These are phyloP conservation scores for Galerina marginata DNA, from an alignment of 768 basidiomycete species.

Conservation along the genomic window DNA sequence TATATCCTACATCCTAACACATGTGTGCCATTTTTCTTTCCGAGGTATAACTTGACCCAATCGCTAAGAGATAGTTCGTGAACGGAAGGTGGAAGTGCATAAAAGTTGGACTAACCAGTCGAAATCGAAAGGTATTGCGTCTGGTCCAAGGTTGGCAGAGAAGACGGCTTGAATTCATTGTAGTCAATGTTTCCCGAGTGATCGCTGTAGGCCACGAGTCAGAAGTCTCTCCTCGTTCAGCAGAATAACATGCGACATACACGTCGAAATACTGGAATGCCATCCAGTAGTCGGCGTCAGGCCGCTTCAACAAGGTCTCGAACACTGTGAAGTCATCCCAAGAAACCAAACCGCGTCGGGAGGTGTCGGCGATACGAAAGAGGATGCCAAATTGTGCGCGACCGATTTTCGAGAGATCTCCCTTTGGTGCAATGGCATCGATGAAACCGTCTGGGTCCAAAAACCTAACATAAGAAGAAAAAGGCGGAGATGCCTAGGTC, in stretches of 20 bases:
- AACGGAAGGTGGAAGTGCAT: background rate
- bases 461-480: constrained; percentile 57
- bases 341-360: constrained; percentile 76
- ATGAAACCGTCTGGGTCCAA: constrained; percentile 90
- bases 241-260: constrained; percentile 53
- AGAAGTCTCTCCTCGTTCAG: background rate
- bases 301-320: constrained; percentile 89
- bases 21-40: constrained; percentile 89
- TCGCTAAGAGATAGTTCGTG: constrained; percentile 53
- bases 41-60: constrained; percentile 96
- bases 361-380: constrained; percentile 86
- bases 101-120: constrained; percentile 59
- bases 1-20: constrained; percentile 83
- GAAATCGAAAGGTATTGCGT: constrained; percentile 93
- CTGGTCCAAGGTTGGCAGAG: constrained; percentile 75
- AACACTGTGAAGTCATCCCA: constrained; percentile 98
- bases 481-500: constrained; percentile 13
- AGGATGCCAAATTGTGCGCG: constrained; percentile 89
- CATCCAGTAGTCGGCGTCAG: constrained; percentile 97
- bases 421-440: constrained; percentile 90
- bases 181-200: constrained; percentile 91
- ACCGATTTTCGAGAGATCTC: constrained; percentile 85
- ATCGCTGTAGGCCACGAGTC: constrained; percentile 57
- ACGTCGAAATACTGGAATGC: constrained; percentile 96
- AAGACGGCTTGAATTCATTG: constrained; percentile 94